These are phyloP conservation scores for Populus davidiana DNA, from an alignment of 345 rosid species.

Conservation along the genomic window DNA sequence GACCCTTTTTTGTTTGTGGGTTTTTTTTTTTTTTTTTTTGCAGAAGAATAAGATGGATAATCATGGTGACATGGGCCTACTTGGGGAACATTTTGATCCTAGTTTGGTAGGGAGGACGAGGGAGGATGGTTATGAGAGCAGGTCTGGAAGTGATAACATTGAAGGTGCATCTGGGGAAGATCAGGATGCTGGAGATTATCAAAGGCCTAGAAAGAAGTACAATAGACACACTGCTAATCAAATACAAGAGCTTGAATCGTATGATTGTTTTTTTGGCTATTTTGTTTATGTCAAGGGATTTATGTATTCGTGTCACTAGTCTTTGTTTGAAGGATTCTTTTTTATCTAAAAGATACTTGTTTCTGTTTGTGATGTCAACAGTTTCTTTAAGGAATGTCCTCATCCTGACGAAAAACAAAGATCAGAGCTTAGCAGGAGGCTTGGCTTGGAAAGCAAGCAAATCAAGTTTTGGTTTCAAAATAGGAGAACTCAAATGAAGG, in stretches of 20 bases:
- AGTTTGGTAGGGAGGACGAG: constrained; percentile 33
- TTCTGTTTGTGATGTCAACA: constrained; percentile 16
- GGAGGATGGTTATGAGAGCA: constrained; percentile 56
- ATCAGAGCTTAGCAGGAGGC: constrained; percentile 47
- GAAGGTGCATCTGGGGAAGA: constrained; percentile 63
- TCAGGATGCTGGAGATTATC: constrained; percentile 37
- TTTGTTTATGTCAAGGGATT: not conserved
- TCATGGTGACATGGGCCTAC: constrained; percentile 33
- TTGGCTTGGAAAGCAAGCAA: constrained; percentile 53
- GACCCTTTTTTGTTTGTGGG: constrained; percentile 2
- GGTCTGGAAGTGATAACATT: constrained; percentile 53
- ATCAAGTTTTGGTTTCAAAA: constrained; percentile 87
- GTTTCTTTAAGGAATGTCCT: constrained; percentile 64
- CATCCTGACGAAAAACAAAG: constrained; percentile 76
- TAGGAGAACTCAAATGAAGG: constrained; percentile 79
- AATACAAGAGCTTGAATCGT: constrained; percentile 80
- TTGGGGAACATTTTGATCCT: constrained; percentile 47
- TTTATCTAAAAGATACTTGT: not conserved
- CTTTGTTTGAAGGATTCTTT: not conserved
- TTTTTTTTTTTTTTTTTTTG: constrained; percentile 20
- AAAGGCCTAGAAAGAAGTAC: constrained; percentile 47
- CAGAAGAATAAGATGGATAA: constrained; percentile 48
- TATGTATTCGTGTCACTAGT: not conserved
- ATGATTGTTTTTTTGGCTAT: constrained; percentile 9
- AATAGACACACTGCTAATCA: constrained; percentile 71